A percentile compares a stretch with the other conserved stretches of the same genome.
Evolutionary conservation across 2,329 filamentous ascomycete species (phyloP).

Genomic region (Stemphylium vesicarium): DNA sequence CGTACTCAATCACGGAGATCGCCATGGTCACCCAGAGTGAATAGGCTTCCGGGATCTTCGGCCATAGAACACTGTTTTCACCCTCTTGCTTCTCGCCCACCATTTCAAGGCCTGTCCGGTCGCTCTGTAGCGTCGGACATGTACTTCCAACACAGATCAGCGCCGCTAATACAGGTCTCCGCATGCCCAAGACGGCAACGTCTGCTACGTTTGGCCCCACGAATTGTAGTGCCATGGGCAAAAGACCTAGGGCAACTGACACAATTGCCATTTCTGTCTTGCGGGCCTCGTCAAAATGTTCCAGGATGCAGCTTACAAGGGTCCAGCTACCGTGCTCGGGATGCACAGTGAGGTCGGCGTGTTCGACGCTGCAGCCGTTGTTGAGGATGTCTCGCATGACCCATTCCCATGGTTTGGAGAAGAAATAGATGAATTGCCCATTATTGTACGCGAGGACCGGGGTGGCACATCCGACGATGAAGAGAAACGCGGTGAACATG

Average conservation of each 20-base stretch:
- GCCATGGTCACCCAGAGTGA: not conserved
- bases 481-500: not conserved
- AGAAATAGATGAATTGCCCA: not conserved
- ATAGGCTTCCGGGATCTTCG: not conserved
- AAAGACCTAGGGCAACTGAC: not conserved
- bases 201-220: not conserved
- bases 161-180: not conserved
- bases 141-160: not conserved
- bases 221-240: not conserved
- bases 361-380: not conserved
- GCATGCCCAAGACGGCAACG: not conserved
- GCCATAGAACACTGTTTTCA: not conserved
- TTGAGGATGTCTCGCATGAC: not conserved
- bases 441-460: not conserved
- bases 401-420: not conserved
- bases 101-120: not conserved
- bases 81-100: not conserved
- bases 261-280: slow-evolving; percentile 1
- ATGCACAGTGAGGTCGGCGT: not conserved
- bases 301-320: not conserved
- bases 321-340: not conserved
- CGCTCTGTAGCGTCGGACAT: not conserved
- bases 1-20: not conserved
- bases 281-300: not conserved
- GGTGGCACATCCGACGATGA: not conserved